Base-by-base conservation (phyloP, 257 asterid species). In the Agastache rugosa region DNA sequence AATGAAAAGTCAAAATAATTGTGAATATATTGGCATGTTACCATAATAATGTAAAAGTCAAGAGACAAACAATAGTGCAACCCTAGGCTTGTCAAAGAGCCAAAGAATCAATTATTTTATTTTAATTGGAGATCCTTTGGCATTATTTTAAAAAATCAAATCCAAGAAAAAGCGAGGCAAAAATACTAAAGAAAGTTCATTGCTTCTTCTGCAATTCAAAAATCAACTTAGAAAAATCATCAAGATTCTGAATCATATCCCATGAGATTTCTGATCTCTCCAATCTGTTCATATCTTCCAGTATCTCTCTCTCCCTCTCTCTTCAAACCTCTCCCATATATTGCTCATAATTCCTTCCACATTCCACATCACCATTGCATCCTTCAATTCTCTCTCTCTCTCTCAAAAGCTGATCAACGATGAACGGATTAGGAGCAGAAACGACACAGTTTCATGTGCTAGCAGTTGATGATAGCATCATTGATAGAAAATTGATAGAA, bases 181-280 rank as follows among this genome's bases (percentile, higher is more conserved):
- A 29, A 63, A 66, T 64, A 78, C 5, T 71, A 75, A 75, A 71
- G 69, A 76, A 75, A 65, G 48, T 65, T 66, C 66, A 59, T 76
- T 80, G 74, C 79, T 80, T 72, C 73, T 67, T 60, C 78, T 75
- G 22, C 11, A 72, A 80, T 80, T 72, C 76, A 80, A 73, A 80
- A 59, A 81, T 73, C 73, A 62, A 73, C 65, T 22, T 72, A 2
- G 48, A 73, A 61, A 80, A 69, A 72, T 55, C 75, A 60, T 72
- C 35, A 60, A 80, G 75, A 83, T 83, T 75, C 85, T 83, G 65
- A 77, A 77, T 63, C 65, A 82, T 74, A 60, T 79, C 77, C 27
- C 63, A 42, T 54, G 76, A 77, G 78, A 71, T 82, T 70, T 69
- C 66, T 75, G 15, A 56, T 77, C 54, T 71, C 48, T 68, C 68